A percentile compares a stretch with the other conserved stretches of the same genome.
These are phyloP conservation scores for Vaccinium macrocarpon DNA, from an alignment of 148 eudicot species.

Conservation along the genomic window DNA sequence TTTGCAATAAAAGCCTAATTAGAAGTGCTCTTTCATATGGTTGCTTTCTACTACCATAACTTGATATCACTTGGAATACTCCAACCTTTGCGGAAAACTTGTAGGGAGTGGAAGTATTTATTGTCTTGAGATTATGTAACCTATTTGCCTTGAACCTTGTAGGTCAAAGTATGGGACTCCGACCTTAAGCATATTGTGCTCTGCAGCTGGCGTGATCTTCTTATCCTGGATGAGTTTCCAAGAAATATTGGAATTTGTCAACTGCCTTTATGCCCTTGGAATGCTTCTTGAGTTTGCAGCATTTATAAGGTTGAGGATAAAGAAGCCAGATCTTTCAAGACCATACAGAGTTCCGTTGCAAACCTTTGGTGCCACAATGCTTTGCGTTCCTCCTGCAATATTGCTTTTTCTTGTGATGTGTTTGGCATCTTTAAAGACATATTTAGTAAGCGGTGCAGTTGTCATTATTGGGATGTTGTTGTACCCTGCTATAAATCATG, in stretches of 20 bases:
- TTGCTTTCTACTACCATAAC: not conserved
- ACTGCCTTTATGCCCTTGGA: constrained; percentile 65
- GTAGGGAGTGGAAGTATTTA: not conserved
- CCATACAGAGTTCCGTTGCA: constrained; percentile 67
- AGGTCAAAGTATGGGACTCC: constrained; percentile 83
- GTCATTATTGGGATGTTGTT: constrained; percentile 44
- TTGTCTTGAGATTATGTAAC: not conserved
- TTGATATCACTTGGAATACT: not conserved
- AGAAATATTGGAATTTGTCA: constrained; percentile 70
- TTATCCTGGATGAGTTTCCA: constrained; percentile 83
- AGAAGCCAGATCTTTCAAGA: constrained; percentile 59
- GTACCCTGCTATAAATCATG: constrained; percentile 40
- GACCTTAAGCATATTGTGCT: constrained; percentile 68
- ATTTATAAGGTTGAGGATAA: constrained; percentile 55
- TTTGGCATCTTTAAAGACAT: constrained; percentile 51
- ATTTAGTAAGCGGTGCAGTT: constrained; percentile 43
- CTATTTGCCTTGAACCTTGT: constrained; percentile 14
- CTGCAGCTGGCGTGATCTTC: constrained; percentile 73
- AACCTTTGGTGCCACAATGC: constrained; percentile 50
- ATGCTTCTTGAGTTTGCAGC: constrained; percentile 87
- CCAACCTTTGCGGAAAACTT: not conserved
- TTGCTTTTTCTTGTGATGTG: constrained; percentile 70
- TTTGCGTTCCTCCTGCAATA: constrained; percentile 66
- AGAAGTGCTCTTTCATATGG: not conserved
- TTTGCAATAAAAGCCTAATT: not conserved